These are phyloP conservation scores for Penicillium sp. DNA, from an alignment of 2,329 filamentous ascomycete species.

Conservation along the genomic window DNA sequence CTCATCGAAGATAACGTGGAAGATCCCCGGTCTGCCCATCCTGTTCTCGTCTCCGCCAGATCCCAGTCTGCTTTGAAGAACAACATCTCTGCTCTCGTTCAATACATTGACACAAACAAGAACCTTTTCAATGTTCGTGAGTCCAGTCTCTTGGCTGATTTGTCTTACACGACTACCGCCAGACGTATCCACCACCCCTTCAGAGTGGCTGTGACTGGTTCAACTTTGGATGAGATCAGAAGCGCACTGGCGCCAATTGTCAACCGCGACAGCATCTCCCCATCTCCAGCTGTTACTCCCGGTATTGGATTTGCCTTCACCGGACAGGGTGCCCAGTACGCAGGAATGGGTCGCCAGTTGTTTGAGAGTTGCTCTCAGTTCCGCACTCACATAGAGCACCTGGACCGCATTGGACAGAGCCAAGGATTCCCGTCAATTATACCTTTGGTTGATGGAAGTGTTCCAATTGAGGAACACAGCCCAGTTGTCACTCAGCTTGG, in stretches of 20 bases:
- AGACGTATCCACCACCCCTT: slow-evolving; percentile 47
- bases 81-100: slow-evolving; percentile 59
- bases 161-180: slow-evolving; percentile 70
- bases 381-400: slow-evolving; percentile 31
- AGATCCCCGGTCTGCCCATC: slow-evolving; percentile 59
- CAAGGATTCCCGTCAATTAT: slow-evolving; percentile 34
- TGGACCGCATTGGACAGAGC: slow-evolving; percentile 31
- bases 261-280: slow-evolving; percentile 19
- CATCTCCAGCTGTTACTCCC: slow-evolving; percentile 22
- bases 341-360: slow-evolving; percentile 32
- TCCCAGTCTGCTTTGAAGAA: slow-evolving; percentile 47
- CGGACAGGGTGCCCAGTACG: slow-evolving; percentile 42
- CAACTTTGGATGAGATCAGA: slow-evolving; percentile 22
- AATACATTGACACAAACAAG: slow-evolving; percentile 57
- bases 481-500: slow-evolving; percentile 42
- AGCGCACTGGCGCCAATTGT: slow-evolving; percentile 17
- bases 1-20: slow-evolving; percentile 20
- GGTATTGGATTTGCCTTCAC: slow-evolving; percentile 35
- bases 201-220: slow-evolving; percentile 27
- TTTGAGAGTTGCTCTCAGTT: slow-evolving; percentile 29
- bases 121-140: slow-evolving; percentile 23
- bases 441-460: slow-evolving; percentile 27
- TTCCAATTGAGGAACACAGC: slow-evolving; percentile 20
- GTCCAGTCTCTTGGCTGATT: slow-evolving; percentile 53
- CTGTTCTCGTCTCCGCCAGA: slow-evolving; percentile 63